phyloP scores from a whole-genome alignment of 2,329 filamentous ascomycete species.

The Metarhizium rileyi region DNA sequence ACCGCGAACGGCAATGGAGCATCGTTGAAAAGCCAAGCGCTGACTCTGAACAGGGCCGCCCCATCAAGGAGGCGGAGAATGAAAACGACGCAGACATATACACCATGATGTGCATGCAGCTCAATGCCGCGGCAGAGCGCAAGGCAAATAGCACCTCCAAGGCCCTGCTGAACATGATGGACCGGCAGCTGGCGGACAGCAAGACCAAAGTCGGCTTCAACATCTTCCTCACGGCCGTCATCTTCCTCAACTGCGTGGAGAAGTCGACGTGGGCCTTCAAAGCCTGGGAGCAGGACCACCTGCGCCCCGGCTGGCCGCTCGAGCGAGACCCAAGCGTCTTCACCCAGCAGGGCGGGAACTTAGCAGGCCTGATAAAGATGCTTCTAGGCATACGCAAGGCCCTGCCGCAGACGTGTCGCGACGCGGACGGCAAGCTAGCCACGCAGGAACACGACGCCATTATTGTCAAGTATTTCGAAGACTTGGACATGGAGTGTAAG shows the following conservation, averaged over 20 bases:
- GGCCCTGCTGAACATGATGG: slow-evolving; percentile 48
- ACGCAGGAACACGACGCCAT: slow-evolving; percentile 36
- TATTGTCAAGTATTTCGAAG: slow-evolving; percentile 43
- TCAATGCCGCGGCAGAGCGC: slow-evolving; percentile 54
- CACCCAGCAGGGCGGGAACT: slow-evolving; percentile 47
- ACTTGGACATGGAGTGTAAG: slow-evolving; percentile 49
- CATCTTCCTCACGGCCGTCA: slow-evolving; percentile 51
- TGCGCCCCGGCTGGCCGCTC: slow-evolving; percentile 51
- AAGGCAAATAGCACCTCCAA: slow-evolving; percentile 52
- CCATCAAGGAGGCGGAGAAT: slow-evolving; percentile 38
- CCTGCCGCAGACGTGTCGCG: slow-evolving; percentile 41
- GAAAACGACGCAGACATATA: slow-evolving; percentile 47
- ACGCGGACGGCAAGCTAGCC: slow-evolving; percentile 37
- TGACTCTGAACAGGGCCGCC: slow-evolving; percentile 29
- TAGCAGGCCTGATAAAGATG: slow-evolving; percentile 51
- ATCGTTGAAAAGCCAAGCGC: slow-evolving; percentile 39
- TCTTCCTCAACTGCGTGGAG: slow-evolving; percentile 56
- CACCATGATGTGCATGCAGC: slow-evolving; percentile 52
- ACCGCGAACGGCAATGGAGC: slow-evolving; percentile 53
- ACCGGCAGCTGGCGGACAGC: slow-evolving; percentile 50
- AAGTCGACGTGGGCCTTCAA: slow-evolving; percentile 62
- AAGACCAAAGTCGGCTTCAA: slow-evolving; percentile 50
- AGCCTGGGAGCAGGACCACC: slow-evolving; percentile 54
- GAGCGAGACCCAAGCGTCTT: slow-evolving; percentile 46
- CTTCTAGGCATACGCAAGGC: slow-evolving; percentile 50